Evolutionary conservation across 2,329 filamentous ascomycete genomes (phyloP).

Genomic region (Fusarium udum): DNA sequence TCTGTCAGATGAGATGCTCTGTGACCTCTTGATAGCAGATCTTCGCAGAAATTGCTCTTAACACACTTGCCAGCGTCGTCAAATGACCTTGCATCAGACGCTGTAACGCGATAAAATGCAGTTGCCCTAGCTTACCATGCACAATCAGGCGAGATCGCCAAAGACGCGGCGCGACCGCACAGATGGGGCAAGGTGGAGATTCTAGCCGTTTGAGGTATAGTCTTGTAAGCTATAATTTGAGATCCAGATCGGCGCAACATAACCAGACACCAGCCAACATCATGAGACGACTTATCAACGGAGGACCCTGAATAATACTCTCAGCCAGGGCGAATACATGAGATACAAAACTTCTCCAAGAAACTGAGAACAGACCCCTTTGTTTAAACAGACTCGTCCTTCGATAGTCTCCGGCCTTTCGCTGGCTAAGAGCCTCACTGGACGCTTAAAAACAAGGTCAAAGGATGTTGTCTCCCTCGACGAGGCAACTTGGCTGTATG

Average conservation of each 20-base stretch:
- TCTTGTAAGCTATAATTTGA: background rate
- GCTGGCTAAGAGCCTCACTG: background rate
- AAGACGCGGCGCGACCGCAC: slow-evolving; percentile 33
- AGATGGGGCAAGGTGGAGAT: slow-evolving; percentile 37
- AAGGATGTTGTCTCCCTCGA: slow-evolving; percentile 6
- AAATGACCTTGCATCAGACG: slow-evolving; percentile 3
- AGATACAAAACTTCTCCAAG: background rate
- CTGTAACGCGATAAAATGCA: slow-evolving; percentile 32
- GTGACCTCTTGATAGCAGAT: background rate
- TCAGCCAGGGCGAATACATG: too few species aligned
- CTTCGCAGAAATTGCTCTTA: background rate
- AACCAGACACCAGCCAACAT: background rate
- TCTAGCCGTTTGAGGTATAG: slow-evolving; percentile 29
- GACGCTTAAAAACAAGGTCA: slow-evolving; percentile 1
- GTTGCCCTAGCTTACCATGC: slow-evolving; percentile 35
- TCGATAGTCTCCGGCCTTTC: background rate
- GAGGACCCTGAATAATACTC: too few species aligned
- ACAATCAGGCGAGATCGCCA: slow-evolving; percentile 43
- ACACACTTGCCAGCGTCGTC: background rate
- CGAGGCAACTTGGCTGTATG: slow-evolving; percentile 17
- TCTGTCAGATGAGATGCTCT: background rate
- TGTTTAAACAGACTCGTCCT: background rate
- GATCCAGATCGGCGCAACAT: slow-evolving; percentile 6
- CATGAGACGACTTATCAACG: background rate
- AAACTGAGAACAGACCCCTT: background rate